phyloP scores from a whole-genome alignment of 176 grass and related monocot genomes.

The Cenchrus purpureus region DNA sequence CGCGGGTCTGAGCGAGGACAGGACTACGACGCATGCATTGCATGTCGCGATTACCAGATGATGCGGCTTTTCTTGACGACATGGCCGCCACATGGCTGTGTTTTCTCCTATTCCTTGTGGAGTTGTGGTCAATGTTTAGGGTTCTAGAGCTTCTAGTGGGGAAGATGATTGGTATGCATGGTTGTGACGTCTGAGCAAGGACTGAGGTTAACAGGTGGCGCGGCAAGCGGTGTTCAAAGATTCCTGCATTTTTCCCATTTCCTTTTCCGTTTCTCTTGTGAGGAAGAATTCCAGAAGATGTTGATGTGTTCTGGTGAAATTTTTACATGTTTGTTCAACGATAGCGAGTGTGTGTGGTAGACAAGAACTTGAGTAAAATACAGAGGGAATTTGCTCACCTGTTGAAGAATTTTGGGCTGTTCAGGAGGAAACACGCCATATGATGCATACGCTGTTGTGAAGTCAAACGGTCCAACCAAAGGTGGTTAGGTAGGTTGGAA shows the following conservation, averaged over 20 bases:
- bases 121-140: conserved; percentile 16
- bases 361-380: neutral
- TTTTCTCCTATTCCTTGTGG: neutral
- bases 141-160: conserved; percentile 4
- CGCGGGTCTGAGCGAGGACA: neutral
- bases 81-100: neutral
- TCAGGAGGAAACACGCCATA: neutral
- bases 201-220: too few relatives aligned
- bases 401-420: neutral
- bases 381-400: neutral
- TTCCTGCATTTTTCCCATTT: too few relatives aligned
- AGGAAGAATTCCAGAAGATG: too few relatives aligned
- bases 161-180: neutral
- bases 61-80: conserved; percentile 5
- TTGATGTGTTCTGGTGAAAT: too few relatives aligned
- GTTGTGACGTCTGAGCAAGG: neutral
- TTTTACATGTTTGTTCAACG: neutral
- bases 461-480: conserved; percentile 20
- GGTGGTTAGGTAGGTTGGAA: neutral
- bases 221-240: too few relatives aligned
- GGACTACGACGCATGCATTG: neutral
- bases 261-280: too few relatives aligned
- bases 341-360: neutral
- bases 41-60: neutral
- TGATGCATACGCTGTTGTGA: neutral